Evolutionary conservation across 345 rosid species (phyloP), one percentile per base, ranked within the genome.

Genomic region (Camelina laxa): DNA sequence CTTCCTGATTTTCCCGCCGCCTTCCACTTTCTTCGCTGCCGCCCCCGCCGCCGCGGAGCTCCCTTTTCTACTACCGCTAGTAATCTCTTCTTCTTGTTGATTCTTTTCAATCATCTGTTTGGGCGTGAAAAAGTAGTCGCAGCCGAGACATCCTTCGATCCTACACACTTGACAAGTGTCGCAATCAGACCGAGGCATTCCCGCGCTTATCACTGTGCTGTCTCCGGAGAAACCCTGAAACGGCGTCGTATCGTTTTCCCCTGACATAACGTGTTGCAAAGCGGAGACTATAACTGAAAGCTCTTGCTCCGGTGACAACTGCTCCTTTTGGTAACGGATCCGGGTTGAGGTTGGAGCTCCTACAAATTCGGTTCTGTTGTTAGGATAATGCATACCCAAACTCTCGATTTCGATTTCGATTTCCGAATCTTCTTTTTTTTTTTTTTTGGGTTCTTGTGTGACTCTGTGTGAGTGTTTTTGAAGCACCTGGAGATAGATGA

Each of bases 101-200:
- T 13, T 48, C 9, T 56, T 54, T 57, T 69, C 30, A 47, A 55
- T 65, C 35, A 77, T 70, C 54, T 77, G 79, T 22, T 75, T 77
- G 61, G 81, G 81, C 72, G 93, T 87, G 82, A 88, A 79, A 87
- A 95, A 95, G 83, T 82, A 82, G 36, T 87, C 50, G 80, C 99
- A 95, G 12, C 94, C 93, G 3, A 88, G 78, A 71, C 99, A 92
- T 1, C 92, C 97, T 11, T 76, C 71, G 70, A 87, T 87, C 22
- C 59, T 79, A 75, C 97, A 92, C 3, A 84, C 76, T 31, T 65
- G 82, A 35, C 99, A 95, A 75, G 85, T 85, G 82, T 84, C 88
- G 8, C 76, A 67, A 55, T 76, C 89, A 0, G 81, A 64, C 21
- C 81, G 69, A 19, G 79, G 84, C 16, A 77, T 78, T 67, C 77